Conservation (phyloP, 441 rosid species). For the Brassica hybrid region DNA sequence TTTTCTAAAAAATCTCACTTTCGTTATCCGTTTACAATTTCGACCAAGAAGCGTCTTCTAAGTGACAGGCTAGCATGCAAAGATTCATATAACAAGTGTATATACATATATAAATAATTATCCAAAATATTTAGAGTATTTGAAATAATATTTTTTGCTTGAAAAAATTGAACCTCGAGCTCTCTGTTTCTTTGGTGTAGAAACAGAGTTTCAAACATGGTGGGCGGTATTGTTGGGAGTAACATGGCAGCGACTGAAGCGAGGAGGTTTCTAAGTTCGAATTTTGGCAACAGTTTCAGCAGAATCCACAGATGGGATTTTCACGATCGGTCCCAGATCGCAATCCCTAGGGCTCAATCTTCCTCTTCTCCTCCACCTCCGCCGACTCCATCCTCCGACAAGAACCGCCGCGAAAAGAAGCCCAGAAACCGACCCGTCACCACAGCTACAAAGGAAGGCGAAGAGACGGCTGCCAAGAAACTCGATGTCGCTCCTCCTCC, state of each 20-base stretch:
- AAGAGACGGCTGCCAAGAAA: slow-evolving; percentile 36
- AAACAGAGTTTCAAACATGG: slow-evolving; percentile 35
- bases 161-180: slow-evolving; percentile 1
- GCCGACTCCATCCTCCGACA: slow-evolving; percentile 36
- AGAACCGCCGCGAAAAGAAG: slow-evolving; percentile 40
- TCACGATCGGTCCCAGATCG: slow-evolving; percentile 38
- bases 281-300: slow-evolving; percentile 39
- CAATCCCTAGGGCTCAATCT: slow-evolving; percentile 50
- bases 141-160: background rate
- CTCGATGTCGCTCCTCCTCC: slow-evolving; percentile 11
- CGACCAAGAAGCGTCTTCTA: slow-evolving; percentile 41
- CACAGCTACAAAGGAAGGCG: slow-evolving; percentile 35
- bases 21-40: slow-evolving; percentile 40
- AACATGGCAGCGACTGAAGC: slow-evolving; percentile 45
- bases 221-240: slow-evolving; percentile 36
- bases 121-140: slow-evolving; percentile 24
- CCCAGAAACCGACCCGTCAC: slow-evolving; percentile 23
- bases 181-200: slow-evolving; percentile 23
- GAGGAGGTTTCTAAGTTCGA: slow-evolving; percentile 44
- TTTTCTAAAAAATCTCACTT: slow-evolving; percentile 19
- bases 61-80: slow-evolving; percentile 37
- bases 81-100: slow-evolving; percentile 24
- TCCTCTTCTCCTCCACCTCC: slow-evolving; percentile 30
- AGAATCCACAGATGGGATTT: slow-evolving; percentile 38
- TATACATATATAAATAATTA: slow-evolving; percentile 10